Evolutionary conservation across 179 eudicot species (phyloP), one percentile per base, ranked within the genome.

Genomic region (Patellifolia procumbens): DNA sequence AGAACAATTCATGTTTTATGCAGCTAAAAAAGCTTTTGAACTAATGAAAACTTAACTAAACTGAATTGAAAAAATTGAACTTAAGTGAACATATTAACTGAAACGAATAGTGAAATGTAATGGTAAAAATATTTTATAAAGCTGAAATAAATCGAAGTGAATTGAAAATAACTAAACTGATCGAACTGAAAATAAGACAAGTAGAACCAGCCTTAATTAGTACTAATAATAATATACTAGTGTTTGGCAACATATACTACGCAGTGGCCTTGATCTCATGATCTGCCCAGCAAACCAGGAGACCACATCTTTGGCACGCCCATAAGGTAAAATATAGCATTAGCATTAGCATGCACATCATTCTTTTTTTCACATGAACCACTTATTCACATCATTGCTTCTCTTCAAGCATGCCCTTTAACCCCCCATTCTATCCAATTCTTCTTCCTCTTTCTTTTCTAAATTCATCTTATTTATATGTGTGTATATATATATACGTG

Each of bases 221-320:
- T 17, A 8, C 37, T 2, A 35, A 8, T 16, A n/a, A 37, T 39
- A n/a, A 42, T 39, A 37, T 39, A 39, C 3, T 9, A n/a, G 22
- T 15, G 29, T 22, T 46, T 20, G 55, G 72, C 32, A 16, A 46
- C 39, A 24, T 26, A 69, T 28, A 5, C 48, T 6, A 1, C 29
- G 58, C 22, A 69, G 58, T 70, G 26, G 59, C 59, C 73, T 70
- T 70, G 28, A 48, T 70, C 73, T 70, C 73, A 70, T 70, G 43
- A 70, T 70, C 73, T 70, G 1, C 73, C 73, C 73, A 70, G 73
- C 73, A 70, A 70, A 70, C 73, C 73, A 70, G 73, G 73, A 70
- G 73, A 70, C 73, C 73, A 70, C 60, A 29, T 70, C 58, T 31
- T 70, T 48, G 73, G 73, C 73, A 70, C 73, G 73, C 73, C 19